A percentile compares a stretch with the other conserved stretches of the same genome.
Conservation (phyloP, 1,284 basidiomycete species). For the Prillingera fragicola region DNA sequence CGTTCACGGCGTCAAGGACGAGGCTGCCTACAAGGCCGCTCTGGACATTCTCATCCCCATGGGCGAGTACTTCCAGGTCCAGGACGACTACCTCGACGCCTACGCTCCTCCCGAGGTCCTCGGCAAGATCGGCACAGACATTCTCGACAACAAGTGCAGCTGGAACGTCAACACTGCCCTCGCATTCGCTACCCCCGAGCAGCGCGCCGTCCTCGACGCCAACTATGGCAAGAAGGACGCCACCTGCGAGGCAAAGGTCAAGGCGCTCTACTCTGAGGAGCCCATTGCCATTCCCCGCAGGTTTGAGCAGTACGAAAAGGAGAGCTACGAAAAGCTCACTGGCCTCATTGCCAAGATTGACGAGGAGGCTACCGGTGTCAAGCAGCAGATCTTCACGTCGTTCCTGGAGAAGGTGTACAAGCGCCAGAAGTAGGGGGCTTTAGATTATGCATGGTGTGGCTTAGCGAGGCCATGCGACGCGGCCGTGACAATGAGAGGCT, state of each 20-base stretch:
- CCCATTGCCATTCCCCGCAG: conserved; percentile 63
- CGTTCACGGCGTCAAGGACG: conserved; percentile 62
- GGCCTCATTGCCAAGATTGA: conserved; percentile 64
- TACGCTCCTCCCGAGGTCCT: conserved; percentile 84
- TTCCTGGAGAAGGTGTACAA: conserved; percentile 90
- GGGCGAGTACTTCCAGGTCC: conserved; percentile 98
- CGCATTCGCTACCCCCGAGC: conserved; percentile 58
- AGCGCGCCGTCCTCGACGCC: conserved; percentile 56
- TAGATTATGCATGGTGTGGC: too few relatives aligned
- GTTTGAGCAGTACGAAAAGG: conserved; percentile 75
- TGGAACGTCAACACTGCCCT: conserved; percentile 95
- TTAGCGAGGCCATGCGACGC: too few relatives aligned
- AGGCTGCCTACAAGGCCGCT: conserved; percentile 70
- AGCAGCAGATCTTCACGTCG: conserved; percentile 71
- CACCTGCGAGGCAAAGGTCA: conserved; percentile 62
- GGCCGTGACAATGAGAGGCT: too few relatives aligned
- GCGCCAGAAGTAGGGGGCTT: conserved; percentile 64
- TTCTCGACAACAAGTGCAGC: conserved; percentile 97
- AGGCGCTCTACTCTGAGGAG: conserved; percentile 61
- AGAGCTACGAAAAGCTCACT: conserved; percentile 63
- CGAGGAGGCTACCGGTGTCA: conserved; percentile 60
- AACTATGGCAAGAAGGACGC: conserved; percentile 84
- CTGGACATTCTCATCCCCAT: conserved; percentile 81
- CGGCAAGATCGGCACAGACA: conserved; percentile 97
- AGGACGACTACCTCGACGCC: conserved; percentile 96